A percentile compares a stretch with the other conserved stretches of the same genome.
These are phyloP conservation scores for Heliamphora pulchella DNA, from an alignment of 179 eudicot genomes.

Conservation along the genomic window DNA sequence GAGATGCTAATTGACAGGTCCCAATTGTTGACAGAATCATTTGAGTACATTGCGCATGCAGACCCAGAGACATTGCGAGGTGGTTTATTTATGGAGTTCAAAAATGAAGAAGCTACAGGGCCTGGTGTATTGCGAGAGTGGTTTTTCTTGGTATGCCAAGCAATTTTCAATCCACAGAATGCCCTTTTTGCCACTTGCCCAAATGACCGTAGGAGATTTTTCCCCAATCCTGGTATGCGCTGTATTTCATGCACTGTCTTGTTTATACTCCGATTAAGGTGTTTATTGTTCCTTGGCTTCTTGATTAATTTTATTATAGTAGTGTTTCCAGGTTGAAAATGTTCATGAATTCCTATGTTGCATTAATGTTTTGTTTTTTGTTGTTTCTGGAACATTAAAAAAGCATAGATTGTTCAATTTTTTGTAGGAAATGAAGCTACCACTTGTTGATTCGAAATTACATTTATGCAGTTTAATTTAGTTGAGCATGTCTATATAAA, in stretches of 20 bases:
- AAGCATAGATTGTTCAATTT: not conserved
- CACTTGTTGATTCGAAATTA: not conserved
- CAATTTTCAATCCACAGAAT: slow-evolving; percentile 70
- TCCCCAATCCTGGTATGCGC: slow-evolving; percentile 76
- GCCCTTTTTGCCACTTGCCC: slow-evolving; percentile 83
- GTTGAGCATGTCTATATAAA: not conserved
- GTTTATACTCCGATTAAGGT: not conserved
- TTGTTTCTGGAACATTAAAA: not conserved
- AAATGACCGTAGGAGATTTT: slow-evolving; percentile 77
- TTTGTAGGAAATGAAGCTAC: not conserved
- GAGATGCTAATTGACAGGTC: slow-evolving; percentile 91
- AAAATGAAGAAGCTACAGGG: slow-evolving; percentile 93
- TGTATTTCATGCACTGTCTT: not conserved
- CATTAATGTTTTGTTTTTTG: not conserved
- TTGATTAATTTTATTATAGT: not conserved
- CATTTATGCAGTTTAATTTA: not conserved
- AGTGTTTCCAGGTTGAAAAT: slow-evolving; percentile 1
- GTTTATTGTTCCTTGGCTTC: not conserved
- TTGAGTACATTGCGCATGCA: slow-evolving; percentile 64
- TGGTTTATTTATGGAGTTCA: slow-evolving; percentile 86
- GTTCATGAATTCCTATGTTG: not conserved
- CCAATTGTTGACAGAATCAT: slow-evolving; percentile 71
- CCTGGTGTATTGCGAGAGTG: slow-evolving; percentile 97
- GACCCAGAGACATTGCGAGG: slow-evolving; percentile 45
- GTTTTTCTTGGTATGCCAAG: slow-evolving; percentile 83